Conservation (phyloP, 768 basidiomycete genomes). For the Hygrophoropsis aurantiaca region DNA sequence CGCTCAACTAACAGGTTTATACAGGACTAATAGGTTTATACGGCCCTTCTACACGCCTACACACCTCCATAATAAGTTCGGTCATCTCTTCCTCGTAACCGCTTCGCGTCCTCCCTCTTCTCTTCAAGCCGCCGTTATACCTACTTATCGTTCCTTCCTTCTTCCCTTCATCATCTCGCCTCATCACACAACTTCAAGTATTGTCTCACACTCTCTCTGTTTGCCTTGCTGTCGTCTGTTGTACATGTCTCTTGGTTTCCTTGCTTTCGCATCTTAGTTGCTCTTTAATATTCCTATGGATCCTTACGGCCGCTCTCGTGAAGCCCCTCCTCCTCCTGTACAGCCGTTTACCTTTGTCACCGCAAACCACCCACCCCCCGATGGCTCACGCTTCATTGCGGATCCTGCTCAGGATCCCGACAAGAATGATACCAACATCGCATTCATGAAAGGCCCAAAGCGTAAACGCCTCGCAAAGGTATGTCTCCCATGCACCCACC, state of each 20-base stretch:
- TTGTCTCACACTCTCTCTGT: not conserved
- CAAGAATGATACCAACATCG: constrained; percentile 32
- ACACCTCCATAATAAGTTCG: not conserved
- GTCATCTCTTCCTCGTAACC: not conserved
- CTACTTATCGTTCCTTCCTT: constrained; percentile 2
- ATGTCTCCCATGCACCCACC: constrained; percentile 6
- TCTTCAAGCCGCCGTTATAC: not conserved
- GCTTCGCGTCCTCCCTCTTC: constrained; percentile 6
- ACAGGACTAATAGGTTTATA: constrained; percentile 23
- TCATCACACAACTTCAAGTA: not conserved
- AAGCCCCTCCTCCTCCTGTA: constrained; percentile 9
- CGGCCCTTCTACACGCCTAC: constrained; percentile 18
- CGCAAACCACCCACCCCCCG: constrained; percentile 18
- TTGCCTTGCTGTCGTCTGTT: not conserved
- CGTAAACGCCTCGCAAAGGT: constrained; percentile 56
- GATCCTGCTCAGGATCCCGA: constrained; percentile 22
- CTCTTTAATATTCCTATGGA: constrained; percentile 33
- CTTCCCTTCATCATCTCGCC: not conserved
- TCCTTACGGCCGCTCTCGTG: constrained; percentile 27
- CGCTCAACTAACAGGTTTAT: constrained; percentile 17
- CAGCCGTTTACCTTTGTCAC: constrained; percentile 23
- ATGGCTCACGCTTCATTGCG: constrained; percentile 17
- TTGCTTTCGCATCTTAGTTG: not conserved
- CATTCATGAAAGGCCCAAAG: constrained; percentile 54
- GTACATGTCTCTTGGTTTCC: constrained; percentile 1